A percentile compares a stretch with the other conserved stretches of the same genome.
Evolutionary conservation across 768 basidiomycete genomes (phyloP).

Genomic region (Tricholoma terreum): DNA sequence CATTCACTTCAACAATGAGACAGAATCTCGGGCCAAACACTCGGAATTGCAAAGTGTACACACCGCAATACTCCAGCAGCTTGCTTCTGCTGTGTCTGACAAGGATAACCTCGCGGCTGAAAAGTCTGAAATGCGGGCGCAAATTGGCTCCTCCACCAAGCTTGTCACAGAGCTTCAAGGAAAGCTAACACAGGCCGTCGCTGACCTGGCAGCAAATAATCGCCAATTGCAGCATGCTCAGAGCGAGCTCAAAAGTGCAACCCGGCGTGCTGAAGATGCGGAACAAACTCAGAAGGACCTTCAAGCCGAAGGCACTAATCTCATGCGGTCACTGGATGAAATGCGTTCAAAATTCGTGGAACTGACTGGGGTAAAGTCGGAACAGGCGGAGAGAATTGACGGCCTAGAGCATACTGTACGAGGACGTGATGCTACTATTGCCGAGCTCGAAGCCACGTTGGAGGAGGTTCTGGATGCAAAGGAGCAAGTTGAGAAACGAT

Average conservation of each 20-base stretch:
- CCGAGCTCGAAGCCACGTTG: conserved; percentile 57
- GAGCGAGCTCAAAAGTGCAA: conserved; percentile 61
- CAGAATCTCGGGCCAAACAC: conserved; percentile 46
- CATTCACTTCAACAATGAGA: conserved; percentile 39
- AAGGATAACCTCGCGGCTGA: conserved; percentile 47
- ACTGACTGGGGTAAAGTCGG: conserved; percentile 67
- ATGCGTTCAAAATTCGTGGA: conserved; percentile 85
- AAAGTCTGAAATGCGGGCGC: conserved; percentile 46
- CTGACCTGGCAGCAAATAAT: conserved; percentile 50
- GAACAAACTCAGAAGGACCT: conserved; percentile 69
- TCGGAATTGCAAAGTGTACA: conserved; percentile 42
- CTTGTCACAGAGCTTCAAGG: conserved; percentile 54
- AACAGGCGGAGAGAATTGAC: conserved; percentile 63
- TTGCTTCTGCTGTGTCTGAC: conserved; percentile 44
- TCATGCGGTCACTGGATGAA: conserved; percentile 81
- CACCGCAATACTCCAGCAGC: conserved; percentile 35
- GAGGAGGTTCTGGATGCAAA: conserved; percentile 52
- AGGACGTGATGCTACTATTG: conserved; percentile 55
- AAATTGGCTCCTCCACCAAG: conserved; percentile 43
- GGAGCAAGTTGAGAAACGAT: conserved; percentile 42
- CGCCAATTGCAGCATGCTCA: conserved; percentile 60
- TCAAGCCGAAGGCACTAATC: conserved; percentile 71
- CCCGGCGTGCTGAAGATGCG: conserved; percentile 69
- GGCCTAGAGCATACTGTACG: conserved; percentile 50
- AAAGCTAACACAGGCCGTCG: conserved; percentile 52